phyloP scores from a whole-genome alignment of 202 grass and related monocot genomes.

The Setaria italica region DNA sequence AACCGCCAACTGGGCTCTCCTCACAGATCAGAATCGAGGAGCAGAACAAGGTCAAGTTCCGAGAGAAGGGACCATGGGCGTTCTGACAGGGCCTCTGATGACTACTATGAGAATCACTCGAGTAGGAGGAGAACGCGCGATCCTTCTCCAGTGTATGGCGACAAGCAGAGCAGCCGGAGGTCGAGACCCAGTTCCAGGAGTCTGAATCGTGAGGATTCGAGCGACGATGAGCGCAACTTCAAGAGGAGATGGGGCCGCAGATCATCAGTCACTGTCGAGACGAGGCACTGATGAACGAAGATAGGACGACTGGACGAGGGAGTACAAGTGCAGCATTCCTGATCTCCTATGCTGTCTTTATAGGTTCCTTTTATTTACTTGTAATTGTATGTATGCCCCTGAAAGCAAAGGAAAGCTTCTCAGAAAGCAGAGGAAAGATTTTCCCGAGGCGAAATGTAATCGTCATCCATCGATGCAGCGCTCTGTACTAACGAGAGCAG shows the following conservation, averaged over 20 bases:
- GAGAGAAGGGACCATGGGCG: constrained; percentile 46
- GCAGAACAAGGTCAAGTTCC: constrained; percentile 22
- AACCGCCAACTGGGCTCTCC: background rate
- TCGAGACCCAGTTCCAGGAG: constrained; percentile 44
- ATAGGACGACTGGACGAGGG: background rate
- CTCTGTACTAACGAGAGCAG: background rate
- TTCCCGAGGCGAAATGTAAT: constrained; percentile 7
- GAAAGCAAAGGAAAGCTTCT: constrained; percentile 3
- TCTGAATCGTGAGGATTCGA: constrained; percentile 36
- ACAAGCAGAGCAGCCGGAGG: constrained; percentile 15
- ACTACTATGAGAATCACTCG: constrained; percentile 26
- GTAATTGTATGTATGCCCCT: constrained; percentile 24
- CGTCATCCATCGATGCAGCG: background rate
- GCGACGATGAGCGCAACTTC: constrained; percentile 57
- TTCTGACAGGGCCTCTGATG: constrained; percentile 24
- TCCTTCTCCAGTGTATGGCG: constrained; percentile 34
- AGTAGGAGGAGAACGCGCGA: constrained; percentile 36
- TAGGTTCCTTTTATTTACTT: background rate
- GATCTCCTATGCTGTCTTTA: constrained; percentile 18
- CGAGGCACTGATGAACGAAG: constrained; percentile 44
- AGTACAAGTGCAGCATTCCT: constrained; percentile 23
- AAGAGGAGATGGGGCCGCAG: constrained; percentile 55
- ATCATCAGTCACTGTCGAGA: constrained; percentile 12
- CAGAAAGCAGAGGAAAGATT: background rate
- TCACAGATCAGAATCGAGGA: constrained; percentile 23